Percentiles rank a stretch among this genome's conserved stretches.
These are phyloP conservation scores for Aphanomyces invadans DNA, from an alignment of 352 stramenopile genomes.

Conservation along the genomic window DNA sequence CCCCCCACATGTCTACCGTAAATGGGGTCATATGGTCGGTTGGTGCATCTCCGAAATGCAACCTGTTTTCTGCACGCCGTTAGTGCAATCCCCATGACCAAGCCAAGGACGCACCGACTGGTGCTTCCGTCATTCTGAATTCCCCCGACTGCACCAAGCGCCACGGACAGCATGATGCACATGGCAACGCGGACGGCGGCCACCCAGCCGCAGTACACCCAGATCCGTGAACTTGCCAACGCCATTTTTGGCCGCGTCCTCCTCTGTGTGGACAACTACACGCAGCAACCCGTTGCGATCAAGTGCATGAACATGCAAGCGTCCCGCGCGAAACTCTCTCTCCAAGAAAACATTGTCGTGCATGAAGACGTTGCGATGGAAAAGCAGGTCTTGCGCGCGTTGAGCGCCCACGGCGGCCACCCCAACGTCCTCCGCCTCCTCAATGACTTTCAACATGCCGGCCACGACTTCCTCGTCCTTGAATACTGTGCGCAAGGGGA, in stretches of 20 bases:
- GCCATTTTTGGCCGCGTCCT: conserved; percentile 18
- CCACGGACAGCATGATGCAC: background rate
- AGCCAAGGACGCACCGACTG: background rate
- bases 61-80: background rate
- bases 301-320: conserved; percentile 21
- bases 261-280: conserved; percentile 3
- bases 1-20: background rate
- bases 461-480: conserved; percentile 43
- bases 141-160: background rate
- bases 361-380: conserved; percentile 16
- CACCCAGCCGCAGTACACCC: conserved; percentile 7
- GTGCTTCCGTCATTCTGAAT: background rate
- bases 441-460: conserved; percentile 5
- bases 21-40: background rate
- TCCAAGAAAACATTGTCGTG: background rate
- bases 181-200: background rate
- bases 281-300: conserved; percentile 5
- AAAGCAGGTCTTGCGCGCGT: background rate
- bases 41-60: conserved; percentile 8
- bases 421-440: conserved; percentile 18
- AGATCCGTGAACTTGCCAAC: conserved; percentile 11
- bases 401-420: background rate
- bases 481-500: conserved; percentile 56
- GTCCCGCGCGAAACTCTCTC: background rate
- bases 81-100: background rate